phyloP scores from a whole-genome alignment of 441 rosid species.

The Erodium moschatum region DNA sequence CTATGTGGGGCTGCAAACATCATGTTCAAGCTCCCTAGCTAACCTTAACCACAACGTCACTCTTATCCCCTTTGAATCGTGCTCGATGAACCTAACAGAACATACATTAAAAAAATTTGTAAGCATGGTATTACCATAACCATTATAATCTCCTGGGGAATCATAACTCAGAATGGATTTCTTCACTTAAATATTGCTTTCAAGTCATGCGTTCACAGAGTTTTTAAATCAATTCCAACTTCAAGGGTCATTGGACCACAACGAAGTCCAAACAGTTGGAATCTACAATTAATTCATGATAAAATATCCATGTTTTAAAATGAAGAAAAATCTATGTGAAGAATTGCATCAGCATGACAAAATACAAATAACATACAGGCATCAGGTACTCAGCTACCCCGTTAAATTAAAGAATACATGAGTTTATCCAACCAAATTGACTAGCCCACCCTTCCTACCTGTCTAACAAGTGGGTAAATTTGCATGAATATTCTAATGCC shows the following conservation, averaged over 20 bases:
- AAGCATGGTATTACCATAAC: neutral
- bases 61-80: conserved; percentile 59
- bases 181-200: neutral
- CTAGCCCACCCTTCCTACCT: neutral
- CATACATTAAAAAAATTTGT: conserved; percentile 1
- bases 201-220: neutral
- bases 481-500: neutral
- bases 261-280: neutral
- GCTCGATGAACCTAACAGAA: conserved; percentile 70
- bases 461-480: neutral
- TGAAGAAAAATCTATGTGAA: neutral
- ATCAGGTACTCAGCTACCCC: neutral
- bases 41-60: conserved; percentile 81
- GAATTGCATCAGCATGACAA: neutral
- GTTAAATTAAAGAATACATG: neutral
- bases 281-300: neutral
- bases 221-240: neutral
- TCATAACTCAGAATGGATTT: neutral
- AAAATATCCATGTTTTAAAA: too few relatives aligned
- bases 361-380: neutral
- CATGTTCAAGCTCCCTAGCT: conserved; percentile 20
- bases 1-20: conserved; percentile 15
- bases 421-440: neutral
- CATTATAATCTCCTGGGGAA: neutral
- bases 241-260: neutral